Conservation (phyloP, 2,329 filamentous ascomycete species). For the Ascochyta clinopodiicola region DNA sequence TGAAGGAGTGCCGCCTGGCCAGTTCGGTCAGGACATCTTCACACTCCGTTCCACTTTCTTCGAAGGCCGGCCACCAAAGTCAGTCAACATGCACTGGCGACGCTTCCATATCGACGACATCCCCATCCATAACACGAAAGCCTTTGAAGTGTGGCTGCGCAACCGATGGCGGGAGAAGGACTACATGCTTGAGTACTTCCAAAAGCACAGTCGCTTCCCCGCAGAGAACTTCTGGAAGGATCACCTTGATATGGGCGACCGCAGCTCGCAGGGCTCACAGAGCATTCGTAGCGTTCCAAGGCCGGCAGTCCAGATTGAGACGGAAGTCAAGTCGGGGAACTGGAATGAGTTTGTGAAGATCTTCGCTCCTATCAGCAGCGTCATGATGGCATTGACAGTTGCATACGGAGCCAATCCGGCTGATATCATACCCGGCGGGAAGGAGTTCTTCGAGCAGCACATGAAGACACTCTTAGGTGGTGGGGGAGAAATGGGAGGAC, state of each 20-base stretch:
- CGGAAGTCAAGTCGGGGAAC: slow-evolving; percentile 57
- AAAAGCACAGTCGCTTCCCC: slow-evolving; percentile 77
- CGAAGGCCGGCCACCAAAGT: slow-evolving; percentile 86
- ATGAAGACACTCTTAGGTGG: slow-evolving; percentile 41
- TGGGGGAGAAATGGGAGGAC: slow-evolving; percentile 42
- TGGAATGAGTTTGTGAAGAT: slow-evolving; percentile 61
- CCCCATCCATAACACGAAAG: slow-evolving; percentile 73
- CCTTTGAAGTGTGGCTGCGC: slow-evolving; percentile 84
- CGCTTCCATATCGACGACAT: slow-evolving; percentile 82
- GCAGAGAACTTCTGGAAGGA: slow-evolving; percentile 61
- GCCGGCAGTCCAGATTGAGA: slow-evolving; percentile 55
- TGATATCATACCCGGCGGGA: slow-evolving; percentile 45
- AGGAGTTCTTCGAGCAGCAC: slow-evolving; percentile 45
- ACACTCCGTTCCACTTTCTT: slow-evolving; percentile 87
- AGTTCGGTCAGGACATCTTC: slow-evolving; percentile 91
- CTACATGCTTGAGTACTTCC: slow-evolving; percentile 81
- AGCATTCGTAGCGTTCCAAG: slow-evolving; percentile 42
- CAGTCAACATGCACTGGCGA: slow-evolving; percentile 96
- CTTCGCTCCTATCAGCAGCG: slow-evolving; percentile 59
- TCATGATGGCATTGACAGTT: slow-evolving; percentile 56
- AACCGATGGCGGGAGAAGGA: slow-evolving; percentile 94
- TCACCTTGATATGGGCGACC: slow-evolving; percentile 46
- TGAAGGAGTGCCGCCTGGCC: slow-evolving; percentile 75
- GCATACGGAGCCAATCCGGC: slow-evolving; percentile 51
- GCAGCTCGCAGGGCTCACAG: slow-evolving; percentile 43